Percentiles rank a stretch among this genome's conserved stretches.
These are phyloP conservation scores for Fusarium sp. DNA, from an alignment of 2,329 filamentous ascomycete species.

Conservation along the genomic window DNA sequence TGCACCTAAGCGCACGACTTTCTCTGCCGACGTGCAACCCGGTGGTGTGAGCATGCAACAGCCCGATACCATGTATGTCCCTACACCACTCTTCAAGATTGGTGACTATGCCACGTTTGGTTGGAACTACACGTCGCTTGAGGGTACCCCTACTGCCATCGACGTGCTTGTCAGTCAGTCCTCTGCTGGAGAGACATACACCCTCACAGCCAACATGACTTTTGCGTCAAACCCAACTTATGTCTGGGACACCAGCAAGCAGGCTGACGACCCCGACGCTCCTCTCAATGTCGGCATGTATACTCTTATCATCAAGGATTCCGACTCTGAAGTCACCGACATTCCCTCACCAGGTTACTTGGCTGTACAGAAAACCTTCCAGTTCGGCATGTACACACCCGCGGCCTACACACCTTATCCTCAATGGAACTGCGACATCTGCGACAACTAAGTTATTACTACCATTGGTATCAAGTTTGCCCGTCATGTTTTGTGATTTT, in stretches of 20 bases:
- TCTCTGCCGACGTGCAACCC: conserved; percentile 60
- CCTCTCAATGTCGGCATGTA: conserved; percentile 69
- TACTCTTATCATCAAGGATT: conserved; percentile 73
- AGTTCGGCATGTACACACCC: conserved; percentile 70
- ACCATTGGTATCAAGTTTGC: conserved; percentile 62
- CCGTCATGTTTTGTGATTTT: conserved; percentile 12
- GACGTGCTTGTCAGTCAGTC: conserved; percentile 72
- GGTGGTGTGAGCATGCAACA: conserved; percentile 67
- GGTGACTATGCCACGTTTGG: conserved; percentile 70
- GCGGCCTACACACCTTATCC: conserved; percentile 64
- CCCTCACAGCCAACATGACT: conserved; percentile 74
- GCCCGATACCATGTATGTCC: conserved; percentile 60
- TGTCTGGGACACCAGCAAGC: conserved; percentile 70
- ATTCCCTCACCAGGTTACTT: conserved; percentile 69
- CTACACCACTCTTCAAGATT: conserved; percentile 70
- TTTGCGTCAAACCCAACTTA: conserved; percentile 65
- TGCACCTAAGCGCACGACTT: conserved; percentile 56
- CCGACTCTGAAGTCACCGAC: conserved; percentile 65
- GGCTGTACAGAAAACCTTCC: conserved; percentile 61
- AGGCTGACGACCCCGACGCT: conserved; percentile 59
- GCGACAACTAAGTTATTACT: conserved; percentile 63
- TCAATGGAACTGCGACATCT: conserved; percentile 70
- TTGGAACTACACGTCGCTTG: conserved; percentile 76
- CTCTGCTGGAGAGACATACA: conserved; percentile 66
- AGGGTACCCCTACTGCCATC: conserved; percentile 69